Conservation (phyloP, 331 rosid species). For the Malus hybrid region DNA sequence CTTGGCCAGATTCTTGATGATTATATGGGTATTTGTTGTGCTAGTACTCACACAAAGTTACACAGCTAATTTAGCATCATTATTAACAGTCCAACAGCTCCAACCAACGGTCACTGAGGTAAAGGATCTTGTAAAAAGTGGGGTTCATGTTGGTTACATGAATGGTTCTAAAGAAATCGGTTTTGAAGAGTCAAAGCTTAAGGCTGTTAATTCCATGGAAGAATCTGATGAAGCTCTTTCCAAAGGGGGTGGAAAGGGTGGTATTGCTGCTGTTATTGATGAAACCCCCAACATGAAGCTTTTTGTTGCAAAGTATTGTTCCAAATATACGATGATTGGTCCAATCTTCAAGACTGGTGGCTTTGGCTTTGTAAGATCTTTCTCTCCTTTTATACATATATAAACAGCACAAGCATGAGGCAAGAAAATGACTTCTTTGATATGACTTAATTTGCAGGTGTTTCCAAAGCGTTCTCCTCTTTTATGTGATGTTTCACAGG, state of each 20-base stretch:
- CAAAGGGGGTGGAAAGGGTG: conserved; percentile 21
- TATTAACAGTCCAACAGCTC: conserved; percentile 38
- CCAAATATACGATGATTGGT: too few species aligned
- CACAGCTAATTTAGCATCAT: conserved; percentile 21
- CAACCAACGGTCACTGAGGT: conserved; percentile 30
- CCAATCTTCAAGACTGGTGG: too few species aligned
- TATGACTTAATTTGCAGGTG: background rate
- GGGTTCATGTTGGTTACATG: conserved; percentile 34
- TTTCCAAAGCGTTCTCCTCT: background rate
- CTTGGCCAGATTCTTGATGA: conserved; percentile 47
- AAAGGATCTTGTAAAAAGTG: conserved; percentile 10
- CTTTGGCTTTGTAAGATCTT: background rate
- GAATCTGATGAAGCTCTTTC: conserved; percentile 26
- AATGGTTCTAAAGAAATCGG: conserved; percentile 22
- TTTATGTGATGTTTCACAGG: conserved; percentile 39
- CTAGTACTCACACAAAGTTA: conserved; percentile 18
- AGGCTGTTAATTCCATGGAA: background rate
- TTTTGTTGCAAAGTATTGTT: too few species aligned
- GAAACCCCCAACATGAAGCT: conserved; percentile 34
- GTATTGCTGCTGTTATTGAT: conserved; percentile 48
- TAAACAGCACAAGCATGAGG: background rate
- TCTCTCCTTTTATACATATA: background rate
- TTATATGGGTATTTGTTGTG: conserved; percentile 35
- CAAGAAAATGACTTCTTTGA: background rate
- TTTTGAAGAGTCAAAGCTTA: conserved; percentile 27